A percentile compares a stretch with the other conserved stretches of the same genome.
These are phyloP conservation scores for Exutisphaerella laricina DNA, from an alignment of 2,329 filamentous ascomycete genomes.

Conservation along the genomic window DNA sequence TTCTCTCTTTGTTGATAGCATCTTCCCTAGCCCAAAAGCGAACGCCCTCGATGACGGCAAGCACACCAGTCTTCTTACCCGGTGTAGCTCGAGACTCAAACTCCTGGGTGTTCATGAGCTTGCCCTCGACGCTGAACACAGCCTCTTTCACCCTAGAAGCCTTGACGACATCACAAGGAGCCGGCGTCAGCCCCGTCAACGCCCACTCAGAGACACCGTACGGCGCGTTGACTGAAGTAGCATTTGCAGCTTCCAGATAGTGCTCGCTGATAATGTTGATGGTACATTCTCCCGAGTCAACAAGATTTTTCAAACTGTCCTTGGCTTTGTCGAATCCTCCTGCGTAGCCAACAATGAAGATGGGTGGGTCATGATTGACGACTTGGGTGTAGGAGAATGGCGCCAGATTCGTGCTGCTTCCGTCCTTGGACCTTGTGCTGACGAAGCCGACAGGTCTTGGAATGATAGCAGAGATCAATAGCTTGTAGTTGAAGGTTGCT, in stretches of 20 bases:
- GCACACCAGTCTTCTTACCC: constrained; percentile 67
- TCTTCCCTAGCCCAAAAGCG: constrained; percentile 88
- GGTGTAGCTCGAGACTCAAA: constrained; percentile 67
- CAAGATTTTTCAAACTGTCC: constrained; percentile 71
- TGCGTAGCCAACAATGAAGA: constrained; percentile 64
- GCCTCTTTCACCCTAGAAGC: constrained; percentile 73
- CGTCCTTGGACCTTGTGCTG: constrained; percentile 56
- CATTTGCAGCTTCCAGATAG: constrained; percentile 82
- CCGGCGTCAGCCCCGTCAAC: constrained; percentile 68
- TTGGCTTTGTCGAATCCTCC: constrained; percentile 59
- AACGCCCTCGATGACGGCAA: constrained; percentile 76
- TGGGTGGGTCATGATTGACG: constrained; percentile 76
- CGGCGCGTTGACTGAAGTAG: constrained; percentile 71
- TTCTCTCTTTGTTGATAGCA: constrained; percentile 72
- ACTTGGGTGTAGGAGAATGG: constrained; percentile 85
- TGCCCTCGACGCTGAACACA: constrained; percentile 75
- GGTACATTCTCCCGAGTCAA: constrained; percentile 62
- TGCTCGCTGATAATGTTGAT: constrained; percentile 85
- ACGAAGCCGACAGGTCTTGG: constrained; percentile 73
- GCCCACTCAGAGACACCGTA: constrained; percentile 74
- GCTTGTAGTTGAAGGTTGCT: constrained; percentile 76
- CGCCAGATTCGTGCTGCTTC: constrained; percentile 66
- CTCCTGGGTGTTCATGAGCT: constrained; percentile 66
- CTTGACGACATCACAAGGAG: constrained; percentile 59
- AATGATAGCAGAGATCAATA: constrained; percentile 76